Base-by-base conservation (phyloP, 164 flowering plant genomes). In the Litsea cubeba region DNA sequence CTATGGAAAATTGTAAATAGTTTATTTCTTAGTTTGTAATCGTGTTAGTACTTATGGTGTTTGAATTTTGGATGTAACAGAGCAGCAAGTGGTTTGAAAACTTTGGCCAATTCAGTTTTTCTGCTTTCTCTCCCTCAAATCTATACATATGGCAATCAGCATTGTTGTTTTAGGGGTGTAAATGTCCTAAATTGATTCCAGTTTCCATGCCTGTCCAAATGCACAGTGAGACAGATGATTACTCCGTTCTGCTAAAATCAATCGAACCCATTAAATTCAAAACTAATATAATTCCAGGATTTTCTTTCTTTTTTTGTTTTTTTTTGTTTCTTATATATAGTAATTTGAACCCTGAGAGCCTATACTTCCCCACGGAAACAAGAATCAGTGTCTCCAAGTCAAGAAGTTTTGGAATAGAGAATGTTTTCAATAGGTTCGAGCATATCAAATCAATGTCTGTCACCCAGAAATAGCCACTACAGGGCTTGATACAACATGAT, bases 401-500 rank as follows among this genome's bases (percentile, higher is more conserved):
- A 0, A 40, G 46, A 40, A 40, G 46, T 40, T 40, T 40, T 40
- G 46, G 46, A 40, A 7, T 40, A 40, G 46, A 40, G 46, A 40
- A 40, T 8, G 46, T 40, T 40, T 40, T 40, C 46, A 7, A 40
- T 0, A 40, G 46, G 60, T 5, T 54, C 7, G 17, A 40, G 1
- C 2, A 7, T 14, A 54, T 54, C 60, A 54, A 15, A 54, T 54
- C 46, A 10, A 40, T 40, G 46, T 15, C n/a, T 71, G 12, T 60
- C 49, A 20, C 22, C 5, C 46, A 26, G 58, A 18, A 50, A 72
- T 72, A 54, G 76, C 80, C 63, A 83, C 83, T 3, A 77, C 67
- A 6, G 83, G 82, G 69, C 80, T 83, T 15, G 81, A 77, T 30
- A 75, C 83, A 25, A 51, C 64, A 66, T 81, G 81, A 51, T 76